Percentiles rank a stretch among this genome's conserved stretches.
phyloP scores from a whole-genome alignment of 2,329 filamentous ascomycete genomes.

The Verticillium nubilum region DNA sequence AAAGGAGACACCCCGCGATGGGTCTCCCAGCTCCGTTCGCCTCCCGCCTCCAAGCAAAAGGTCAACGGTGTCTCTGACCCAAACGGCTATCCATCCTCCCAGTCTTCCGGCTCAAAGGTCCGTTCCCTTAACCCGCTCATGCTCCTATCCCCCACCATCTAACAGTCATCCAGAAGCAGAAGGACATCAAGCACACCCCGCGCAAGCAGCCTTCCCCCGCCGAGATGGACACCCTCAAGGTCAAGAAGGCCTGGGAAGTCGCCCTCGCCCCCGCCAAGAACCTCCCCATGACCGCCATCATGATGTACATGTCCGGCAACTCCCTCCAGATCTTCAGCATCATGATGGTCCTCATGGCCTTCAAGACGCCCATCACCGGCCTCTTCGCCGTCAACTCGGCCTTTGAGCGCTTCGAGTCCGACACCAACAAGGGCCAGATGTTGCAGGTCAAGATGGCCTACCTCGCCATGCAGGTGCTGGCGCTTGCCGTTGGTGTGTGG shows the following conservation, averaged over 20 bases:
- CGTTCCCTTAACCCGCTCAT: background rate
- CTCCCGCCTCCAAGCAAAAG: conserved; percentile 62
- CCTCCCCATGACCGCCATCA: conserved; percentile 96
- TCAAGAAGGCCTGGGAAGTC: conserved; percentile 99
- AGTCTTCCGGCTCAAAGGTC: conserved; percentile 51
- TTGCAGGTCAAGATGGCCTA: conserved; percentile 83
- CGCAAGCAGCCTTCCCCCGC: conserved; percentile 67
- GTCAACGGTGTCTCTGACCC: conserved; percentile 71
- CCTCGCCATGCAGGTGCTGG: conserved; percentile 77
- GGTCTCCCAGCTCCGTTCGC: conserved; percentile 73
- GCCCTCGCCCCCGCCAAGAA: conserved; percentile 90
- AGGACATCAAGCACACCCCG: conserved; percentile 36
- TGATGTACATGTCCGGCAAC: conserved; percentile 99
- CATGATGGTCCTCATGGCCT: conserved; percentile 99
- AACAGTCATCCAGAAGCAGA: conserved; percentile 36
- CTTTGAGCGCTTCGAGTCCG: conserved; percentile 88
- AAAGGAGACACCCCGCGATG: conserved; percentile 59
- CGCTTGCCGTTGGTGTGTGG: conserved; percentile 84
- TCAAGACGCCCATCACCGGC: conserved; percentile 91
- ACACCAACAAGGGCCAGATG: conserved; percentile 67
- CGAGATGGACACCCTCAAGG: conserved; percentile 91
- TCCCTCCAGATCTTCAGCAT: conserved; percentile 98
- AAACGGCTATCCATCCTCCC: conserved; percentile 66
- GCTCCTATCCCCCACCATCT: background rate
- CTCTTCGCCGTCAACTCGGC: conserved; percentile 76